These are phyloP conservation scores for Sarcodon aspratus DNA, from an alignment of 768 basidiomycete species.

Conservation along the genomic window DNA sequence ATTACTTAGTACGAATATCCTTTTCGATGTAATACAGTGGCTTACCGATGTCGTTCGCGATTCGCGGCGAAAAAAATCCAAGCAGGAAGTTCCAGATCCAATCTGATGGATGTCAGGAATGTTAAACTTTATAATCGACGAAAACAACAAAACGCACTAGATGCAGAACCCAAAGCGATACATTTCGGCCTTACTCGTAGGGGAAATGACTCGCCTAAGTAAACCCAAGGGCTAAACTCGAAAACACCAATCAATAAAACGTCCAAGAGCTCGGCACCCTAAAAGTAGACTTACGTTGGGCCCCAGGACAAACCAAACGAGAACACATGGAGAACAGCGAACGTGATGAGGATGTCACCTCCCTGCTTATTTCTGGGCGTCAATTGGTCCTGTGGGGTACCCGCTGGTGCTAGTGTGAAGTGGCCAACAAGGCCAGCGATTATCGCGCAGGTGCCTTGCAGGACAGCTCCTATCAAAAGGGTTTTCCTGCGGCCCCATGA, in stretches of 20 bases:
- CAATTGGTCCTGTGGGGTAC: conserved; percentile 33
- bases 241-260: too few species aligned
- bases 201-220: conserved; percentile 77
- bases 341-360: conserved; percentile 59
- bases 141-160: conserved; percentile 25
- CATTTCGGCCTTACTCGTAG: conserved; percentile 68
- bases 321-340: conserved; percentile 69
- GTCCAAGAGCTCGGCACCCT: too few species aligned
- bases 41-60: conserved; percentile 45
- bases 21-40: too few species aligned
- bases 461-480: conserved; percentile 52
- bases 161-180: conserved; percentile 63
- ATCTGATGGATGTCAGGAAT: conserved; percentile 13
- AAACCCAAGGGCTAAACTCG: conserved; percentile 34
- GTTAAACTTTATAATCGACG: background rate
- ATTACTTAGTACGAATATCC: too few species aligned
- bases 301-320: conserved; percentile 70
- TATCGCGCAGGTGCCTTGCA: conserved; percentile 49
- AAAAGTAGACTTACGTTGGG: conserved; percentile 36
- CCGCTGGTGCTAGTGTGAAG: conserved; percentile 44
- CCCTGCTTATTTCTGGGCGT: conserved; percentile 48
- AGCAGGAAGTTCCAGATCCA: conserved; percentile 74
- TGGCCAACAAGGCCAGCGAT: conserved; percentile 68
- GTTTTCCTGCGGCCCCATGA: conserved; percentile 66
- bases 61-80: conserved; percentile 61